Evolutionary conservation across 2,329 filamentous ascomycete genomes (phyloP).

Genomic region (Penicillium sclerotiorum): DNA sequence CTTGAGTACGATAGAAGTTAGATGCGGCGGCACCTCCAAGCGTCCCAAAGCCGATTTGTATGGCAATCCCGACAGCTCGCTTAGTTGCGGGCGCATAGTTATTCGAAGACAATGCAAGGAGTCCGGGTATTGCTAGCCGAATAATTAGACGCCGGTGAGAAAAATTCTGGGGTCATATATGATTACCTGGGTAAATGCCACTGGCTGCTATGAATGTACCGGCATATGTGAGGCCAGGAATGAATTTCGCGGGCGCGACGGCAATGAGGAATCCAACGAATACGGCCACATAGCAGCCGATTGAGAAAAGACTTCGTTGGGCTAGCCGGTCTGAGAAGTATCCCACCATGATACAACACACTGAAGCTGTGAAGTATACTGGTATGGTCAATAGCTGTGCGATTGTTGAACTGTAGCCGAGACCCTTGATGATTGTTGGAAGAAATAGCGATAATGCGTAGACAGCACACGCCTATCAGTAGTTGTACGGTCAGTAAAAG

Average conservation of each 20-base stretch:
- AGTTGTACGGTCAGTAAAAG: background rate
- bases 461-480: background rate
- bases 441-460: slow-evolving; percentile 26
- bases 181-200: slow-evolving; percentile 11
- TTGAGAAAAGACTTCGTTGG: slow-evolving; percentile 6
- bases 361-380: slow-evolving; percentile 26
- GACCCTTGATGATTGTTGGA: slow-evolving; percentile 27
- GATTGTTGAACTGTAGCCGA: slow-evolving; percentile 23
- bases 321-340: slow-evolving; percentile 7
- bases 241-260: slow-evolving; percentile 4
- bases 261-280: slow-evolving; percentile 12
- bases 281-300: slow-evolving; percentile 4
- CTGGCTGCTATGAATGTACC: slow-evolving; percentile 10
- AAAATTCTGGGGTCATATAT: background rate
- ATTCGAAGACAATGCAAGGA: slow-evolving; percentile 7
- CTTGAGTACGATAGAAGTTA: slow-evolving; percentile 16
- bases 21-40: slow-evolving; percentile 14
- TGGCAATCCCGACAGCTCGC: slow-evolving; percentile 10
- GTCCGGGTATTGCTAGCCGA: slow-evolving; percentile 7
- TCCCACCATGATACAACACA: slow-evolving; percentile 10
- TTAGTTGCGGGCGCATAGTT: slow-evolving; percentile 11
- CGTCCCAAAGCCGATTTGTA: slow-evolving; percentile 12
- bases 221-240: slow-evolving; percentile 12
- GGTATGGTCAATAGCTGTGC: slow-evolving; percentile 30
- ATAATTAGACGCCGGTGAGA: background rate